Evolutionary conservation across 2,329 filamentous ascomycete genomes (phyloP).

Genomic region (Davidsoniella eucalypti): DNA sequence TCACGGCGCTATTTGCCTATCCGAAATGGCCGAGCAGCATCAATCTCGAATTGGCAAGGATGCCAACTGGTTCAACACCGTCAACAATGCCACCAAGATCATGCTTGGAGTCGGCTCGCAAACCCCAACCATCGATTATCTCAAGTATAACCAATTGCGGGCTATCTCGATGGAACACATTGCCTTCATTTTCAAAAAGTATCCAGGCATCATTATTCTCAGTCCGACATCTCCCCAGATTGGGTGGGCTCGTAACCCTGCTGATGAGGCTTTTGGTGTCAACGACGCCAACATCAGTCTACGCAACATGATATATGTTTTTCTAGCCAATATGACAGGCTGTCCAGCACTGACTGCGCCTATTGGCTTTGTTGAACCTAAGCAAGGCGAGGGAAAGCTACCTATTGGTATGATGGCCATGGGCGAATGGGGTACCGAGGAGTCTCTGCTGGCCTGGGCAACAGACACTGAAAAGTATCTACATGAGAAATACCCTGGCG

Average conservation of each 20-base stretch:
- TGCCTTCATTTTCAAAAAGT: conserved; percentile 47
- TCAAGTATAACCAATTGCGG: conserved; percentile 58
- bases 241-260: conserved; percentile 50
- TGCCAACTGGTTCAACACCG: conserved; percentile 32
- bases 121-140: conserved; percentile 51
- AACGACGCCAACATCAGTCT: conserved; percentile 57
- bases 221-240: conserved; percentile 61
- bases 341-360: conserved; percentile 61
- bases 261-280: conserved; percentile 52
- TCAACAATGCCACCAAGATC: conserved; percentile 53
- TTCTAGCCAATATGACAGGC: conserved; percentile 68
- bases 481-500: conserved; percentile 28
- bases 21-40: conserved; percentile 43
- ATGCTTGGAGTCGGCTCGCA: conserved; percentile 48
- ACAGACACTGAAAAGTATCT: conserved; percentile 39
- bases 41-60: conserved; percentile 27
- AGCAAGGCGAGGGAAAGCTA: conserved; percentile 39
- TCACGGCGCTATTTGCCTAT: conserved; percentile 61
- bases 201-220: conserved; percentile 64
- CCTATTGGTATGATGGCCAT: conserved; percentile 47
- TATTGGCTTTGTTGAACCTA: conserved; percentile 50
- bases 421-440: conserved; percentile 51
- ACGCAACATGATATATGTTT: conserved; percentile 72
- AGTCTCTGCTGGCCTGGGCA: conserved; percentile 44
- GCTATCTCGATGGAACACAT: conserved; percentile 66